A percentile compares a stretch with the other conserved stretches of the same genome.
These are phyloP conservation scores for Allomyces macrogynus DNA, from an alignment of 192 early-diverging fungal species.

Conservation along the genomic window DNA sequence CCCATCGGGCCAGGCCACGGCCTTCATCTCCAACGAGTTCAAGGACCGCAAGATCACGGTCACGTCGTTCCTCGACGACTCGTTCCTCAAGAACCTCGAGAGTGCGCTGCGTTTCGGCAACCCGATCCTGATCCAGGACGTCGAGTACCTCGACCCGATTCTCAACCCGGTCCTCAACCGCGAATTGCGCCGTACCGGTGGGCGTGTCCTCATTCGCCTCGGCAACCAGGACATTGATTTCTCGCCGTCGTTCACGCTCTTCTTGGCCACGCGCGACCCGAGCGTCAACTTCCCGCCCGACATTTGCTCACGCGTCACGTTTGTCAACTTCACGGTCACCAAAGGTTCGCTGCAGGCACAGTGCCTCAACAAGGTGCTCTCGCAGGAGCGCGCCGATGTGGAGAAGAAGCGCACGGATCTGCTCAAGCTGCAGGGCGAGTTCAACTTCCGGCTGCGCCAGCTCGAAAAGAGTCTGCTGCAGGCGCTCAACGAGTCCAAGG, in stretches of 20 bases:
- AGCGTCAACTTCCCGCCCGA: slow-evolving; percentile 87
- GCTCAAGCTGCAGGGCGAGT: slow-evolving; percentile 88
- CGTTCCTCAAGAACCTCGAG: slow-evolving; percentile 94
- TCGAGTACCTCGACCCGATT: slow-evolving; percentile 91
- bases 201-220: slow-evolving; percentile 84
- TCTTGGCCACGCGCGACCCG: slow-evolving; percentile 86
- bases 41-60: slow-evolving; percentile 71
- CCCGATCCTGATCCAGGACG: slow-evolving; percentile 89
- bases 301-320: slow-evolving; percentile 87
- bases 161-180: slow-evolving; percentile 95
- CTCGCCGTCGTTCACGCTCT: slow-evolving; percentile 86
- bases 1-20: slow-evolving; percentile 80
- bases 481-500: slow-evolving; percentile 81
- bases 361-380: slow-evolving; percentile 88
- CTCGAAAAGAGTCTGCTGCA: slow-evolving; percentile 85
- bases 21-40: slow-evolving; percentile 70
- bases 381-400: slow-evolving; percentile 85
- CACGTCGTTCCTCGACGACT: slow-evolving; percentile 92
- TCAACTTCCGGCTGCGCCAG: slow-evolving; percentile 74
- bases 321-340: slow-evolving; percentile 99
- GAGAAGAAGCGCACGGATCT: slow-evolving; percentile 81
- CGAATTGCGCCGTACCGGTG: slow-evolving; percentile 87
- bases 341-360: slow-evolving; percentile 88
- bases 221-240: slow-evolving; percentile 98
- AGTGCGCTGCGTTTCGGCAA: slow-evolving; percentile 96